These are phyloP conservation scores for Cetraspora pellucida DNA, from an alignment of 192 early-diverging fungal species.

Conservation along the genomic window DNA sequence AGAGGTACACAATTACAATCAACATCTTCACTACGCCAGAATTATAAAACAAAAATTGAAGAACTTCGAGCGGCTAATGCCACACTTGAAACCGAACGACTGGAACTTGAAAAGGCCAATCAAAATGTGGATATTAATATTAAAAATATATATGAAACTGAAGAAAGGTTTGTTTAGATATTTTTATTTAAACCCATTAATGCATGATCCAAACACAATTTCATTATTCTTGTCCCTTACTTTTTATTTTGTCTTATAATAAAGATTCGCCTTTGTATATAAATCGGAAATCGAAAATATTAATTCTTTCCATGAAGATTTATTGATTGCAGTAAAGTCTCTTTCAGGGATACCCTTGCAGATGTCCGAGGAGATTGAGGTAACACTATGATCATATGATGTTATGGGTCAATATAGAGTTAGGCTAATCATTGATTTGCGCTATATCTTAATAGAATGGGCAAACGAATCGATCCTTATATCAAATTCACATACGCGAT, in stretches of 20 bases:
- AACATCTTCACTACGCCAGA: background rate
- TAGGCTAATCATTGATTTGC: no score
- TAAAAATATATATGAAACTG: conserved; percentile 25
- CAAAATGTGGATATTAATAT: conserved; percentile 14
- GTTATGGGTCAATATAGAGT: no score
- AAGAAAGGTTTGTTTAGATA: background rate
- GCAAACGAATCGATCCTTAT: conserved; percentile 9
- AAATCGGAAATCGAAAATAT: conserved; percentile 25
- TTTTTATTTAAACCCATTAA: background rate
- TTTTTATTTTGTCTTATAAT: background rate
- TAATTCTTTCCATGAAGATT: background rate
- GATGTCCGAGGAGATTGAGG: conserved; percentile 9
- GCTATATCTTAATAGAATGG: background rate
- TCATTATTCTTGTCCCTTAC: no score
- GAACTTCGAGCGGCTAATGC: conserved; percentile 24
- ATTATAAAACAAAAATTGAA: conserved; percentile 21
- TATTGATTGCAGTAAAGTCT: conserved; percentile 20
- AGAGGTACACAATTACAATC: conserved; percentile 13
- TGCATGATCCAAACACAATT: no score
- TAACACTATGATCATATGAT: background rate
- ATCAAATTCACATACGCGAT: conserved; percentile 15
- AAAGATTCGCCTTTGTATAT: conserved; percentile 18
- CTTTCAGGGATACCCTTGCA: background rate
- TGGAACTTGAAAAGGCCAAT: conserved; percentile 8
- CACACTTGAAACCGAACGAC: conserved; percentile 6